A percentile compares a stretch with the other conserved stretches of the same genome.
These are phyloP conservation scores for Didymella glomerata DNA, from an alignment of 2,329 filamentous ascomycete species.

Conservation along the genomic window DNA sequence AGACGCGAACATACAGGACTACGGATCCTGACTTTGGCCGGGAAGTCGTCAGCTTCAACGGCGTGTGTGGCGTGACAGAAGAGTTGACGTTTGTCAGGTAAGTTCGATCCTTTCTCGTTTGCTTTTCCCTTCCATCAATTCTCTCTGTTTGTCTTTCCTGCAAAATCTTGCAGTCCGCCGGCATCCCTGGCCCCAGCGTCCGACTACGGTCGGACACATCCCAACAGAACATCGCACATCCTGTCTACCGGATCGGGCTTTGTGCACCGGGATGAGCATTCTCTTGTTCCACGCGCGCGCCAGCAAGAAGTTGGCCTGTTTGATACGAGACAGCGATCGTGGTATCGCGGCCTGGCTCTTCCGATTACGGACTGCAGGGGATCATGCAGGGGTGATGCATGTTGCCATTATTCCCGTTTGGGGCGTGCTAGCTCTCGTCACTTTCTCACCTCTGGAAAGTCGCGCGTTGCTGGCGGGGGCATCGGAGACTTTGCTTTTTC, in stretches of 20 bases:
- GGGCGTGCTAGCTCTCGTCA: constrained; percentile 21
- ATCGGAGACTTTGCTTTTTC: constrained; percentile 17
- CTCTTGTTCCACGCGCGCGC: constrained; percentile 17
- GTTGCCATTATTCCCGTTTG: constrained; percentile 22
- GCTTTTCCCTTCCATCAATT: constrained; percentile 4
- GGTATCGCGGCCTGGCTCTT: neutral
- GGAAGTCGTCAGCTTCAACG: constrained; percentile 56
- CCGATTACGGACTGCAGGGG: neutral
- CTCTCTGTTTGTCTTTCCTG: neutral
- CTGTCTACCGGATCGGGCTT: neutral
- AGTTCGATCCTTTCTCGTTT: constrained; percentile 29
- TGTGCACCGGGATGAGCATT: constrained; percentile 1
- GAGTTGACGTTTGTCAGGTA: constrained; percentile 60
- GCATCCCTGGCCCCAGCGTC: constrained; percentile 1
- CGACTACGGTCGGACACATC: constrained; percentile 4
- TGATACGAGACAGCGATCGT: neutral
- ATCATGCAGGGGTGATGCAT: constrained; percentile 13
- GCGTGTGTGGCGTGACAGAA: constrained; percentile 55
- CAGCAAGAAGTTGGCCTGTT: constrained; percentile 5
- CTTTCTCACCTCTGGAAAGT: constrained; percentile 16
- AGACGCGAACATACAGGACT: constrained; percentile 55
- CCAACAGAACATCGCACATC: neutral
- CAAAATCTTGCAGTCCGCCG: neutral
- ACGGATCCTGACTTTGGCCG: constrained; percentile 56
- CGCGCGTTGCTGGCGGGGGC: neutral